phyloP scores from a whole-genome alignment of 495 filamentous ascomycete genomes.

The Aspergillus kassunensis region DNA sequence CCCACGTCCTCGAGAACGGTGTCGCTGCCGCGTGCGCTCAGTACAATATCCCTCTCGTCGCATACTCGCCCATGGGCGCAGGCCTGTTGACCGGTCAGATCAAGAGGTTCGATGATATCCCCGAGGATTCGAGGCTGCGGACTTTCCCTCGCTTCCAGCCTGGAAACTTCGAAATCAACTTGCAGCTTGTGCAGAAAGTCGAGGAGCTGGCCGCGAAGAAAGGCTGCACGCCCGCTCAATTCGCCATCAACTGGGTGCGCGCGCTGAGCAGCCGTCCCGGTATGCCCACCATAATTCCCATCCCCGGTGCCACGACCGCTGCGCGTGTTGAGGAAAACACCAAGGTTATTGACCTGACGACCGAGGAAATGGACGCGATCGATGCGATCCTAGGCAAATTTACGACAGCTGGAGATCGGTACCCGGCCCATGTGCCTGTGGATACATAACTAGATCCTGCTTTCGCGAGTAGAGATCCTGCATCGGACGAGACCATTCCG shows the following conservation, averaged over 20 bases:
- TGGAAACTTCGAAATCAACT: constrained; percentile 68
- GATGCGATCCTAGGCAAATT: constrained; percentile 40
- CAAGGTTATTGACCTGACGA: constrained; percentile 29
- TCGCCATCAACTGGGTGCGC: constrained; percentile 72
- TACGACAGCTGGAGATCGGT: constrained; percentile 30
- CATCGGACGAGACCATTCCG: no score
- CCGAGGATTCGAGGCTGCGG: constrained; percentile 52
- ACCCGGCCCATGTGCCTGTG: constrained; percentile 17
- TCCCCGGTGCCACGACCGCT: constrained; percentile 64
- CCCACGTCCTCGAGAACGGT: constrained; percentile 69
- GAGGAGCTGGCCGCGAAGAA: constrained; percentile 65
- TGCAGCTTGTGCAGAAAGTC: constrained; percentile 64
- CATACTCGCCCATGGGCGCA: constrained; percentile 56
- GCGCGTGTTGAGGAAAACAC: constrained; percentile 47
- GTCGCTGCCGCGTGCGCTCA: constrained; percentile 68
- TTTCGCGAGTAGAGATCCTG: no score
- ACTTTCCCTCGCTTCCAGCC: constrained; percentile 61
- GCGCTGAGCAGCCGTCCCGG: constrained; percentile 53
- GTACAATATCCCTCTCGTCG: constrained; percentile 67
- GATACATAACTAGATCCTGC: constrained; percentile 15
- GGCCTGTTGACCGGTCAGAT: constrained; percentile 58
- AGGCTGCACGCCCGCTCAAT: constrained; percentile 66
- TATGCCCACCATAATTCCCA: constrained; percentile 72
- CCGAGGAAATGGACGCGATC: constrained; percentile 45
- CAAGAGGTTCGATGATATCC: constrained; percentile 57